Base-by-base conservation (phyloP, 2,329 filamentous ascomycete species). In the Ascochyta viciae-villosae region DNA sequence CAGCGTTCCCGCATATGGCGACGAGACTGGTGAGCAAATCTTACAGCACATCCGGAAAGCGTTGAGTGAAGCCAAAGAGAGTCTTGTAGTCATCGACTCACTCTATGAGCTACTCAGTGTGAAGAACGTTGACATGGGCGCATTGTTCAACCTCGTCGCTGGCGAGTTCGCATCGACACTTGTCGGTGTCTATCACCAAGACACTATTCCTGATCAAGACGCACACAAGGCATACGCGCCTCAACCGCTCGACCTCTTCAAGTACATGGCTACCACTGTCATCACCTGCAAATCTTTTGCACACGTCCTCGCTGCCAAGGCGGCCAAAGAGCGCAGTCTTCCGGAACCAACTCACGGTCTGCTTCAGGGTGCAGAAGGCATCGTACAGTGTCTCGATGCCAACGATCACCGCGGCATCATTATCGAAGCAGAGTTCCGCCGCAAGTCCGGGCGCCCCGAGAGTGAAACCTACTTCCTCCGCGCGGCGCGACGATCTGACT, bases 221-320 rank as follows among this genome's bases (percentile, higher is more conserved):
- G 76, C 54, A 33, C 71, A 73, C 7, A 76, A 67, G 87, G 79
- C 58, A n/a, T 78, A 76, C 24, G 59, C 55, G 8, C 78, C 60
- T 19, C 65, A 66, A 26, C 87, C 92, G 0, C 81, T 96, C 12
- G 87, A 87, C 1, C 79, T 92, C 0, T 81, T 98, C 22, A 85
- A 83, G 41, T 96, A 96, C 76, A 87, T 97, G 54, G 91, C 93
- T n/a, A 99, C 95, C 3, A 89, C 92, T 3, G 85, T 98, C 49
- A 82, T 98, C 56, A 87, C 85, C 4, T 81, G 90, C 0, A 87
- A 89, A 35, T 90, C 87, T 13, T 83, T 97, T 35, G 79, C 86
- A 7, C 92, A 97, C 64, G 85, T 90, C 39, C 82, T 95, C 5
- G 87, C 87, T 27, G 83, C 85, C 34, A 92, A 92, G 72, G 84